Evolutionary conservation across 2,329 filamentous ascomycete species (phyloP), one percentile per base, ranked within the genome.

Genomic region (Colletotrichum chrysophilum): DNA sequence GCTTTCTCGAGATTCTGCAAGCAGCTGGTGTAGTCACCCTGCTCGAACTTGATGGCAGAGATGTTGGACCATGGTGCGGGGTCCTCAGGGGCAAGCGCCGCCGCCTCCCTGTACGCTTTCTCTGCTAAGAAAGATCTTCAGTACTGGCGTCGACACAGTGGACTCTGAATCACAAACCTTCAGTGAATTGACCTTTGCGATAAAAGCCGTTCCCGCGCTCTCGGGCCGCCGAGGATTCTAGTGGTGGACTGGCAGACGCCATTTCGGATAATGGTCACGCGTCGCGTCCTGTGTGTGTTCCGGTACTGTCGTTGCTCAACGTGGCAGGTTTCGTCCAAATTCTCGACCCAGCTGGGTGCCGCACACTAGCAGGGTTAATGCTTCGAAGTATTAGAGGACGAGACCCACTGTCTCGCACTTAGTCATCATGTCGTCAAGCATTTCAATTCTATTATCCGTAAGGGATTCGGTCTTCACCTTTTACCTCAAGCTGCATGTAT

Each of bases 11-110:
- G 68, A 52, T 71, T 78, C n/a, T 36, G 36, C 55, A 72, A 55
- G 24, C 76, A 75, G 9, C 56, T 56, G 5, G 58, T 9, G 38
- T 80, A 79, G n/a, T 78, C 61, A 24, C 80, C 79, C 61, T 73
- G 75, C 68, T 80, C 78, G 24, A 78, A 80, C 61, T 76, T 77
- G 65, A 79, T 75, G 43, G 76, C 76, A 4, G 79, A 79, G 9
- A 79, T 67, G 62, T 80, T 80, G 4, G 78, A 78, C 18, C 67
- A 70, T 13, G 18, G 28, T 21, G 56, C 67, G 26, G 58, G 58
- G 58, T 61, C 30, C 32, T 36, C 58, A 36, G 58, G 58, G 58
- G 58, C 58, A 13, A 36, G 58, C 58, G 58, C 4, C 4, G 58
- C 58, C 58, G 58, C 58, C 3, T 62, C 58, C 3, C 5, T 21